Conservation (phyloP, 2,329 filamentous ascomycete species). For the Drechslerella dactyloides region DNA sequence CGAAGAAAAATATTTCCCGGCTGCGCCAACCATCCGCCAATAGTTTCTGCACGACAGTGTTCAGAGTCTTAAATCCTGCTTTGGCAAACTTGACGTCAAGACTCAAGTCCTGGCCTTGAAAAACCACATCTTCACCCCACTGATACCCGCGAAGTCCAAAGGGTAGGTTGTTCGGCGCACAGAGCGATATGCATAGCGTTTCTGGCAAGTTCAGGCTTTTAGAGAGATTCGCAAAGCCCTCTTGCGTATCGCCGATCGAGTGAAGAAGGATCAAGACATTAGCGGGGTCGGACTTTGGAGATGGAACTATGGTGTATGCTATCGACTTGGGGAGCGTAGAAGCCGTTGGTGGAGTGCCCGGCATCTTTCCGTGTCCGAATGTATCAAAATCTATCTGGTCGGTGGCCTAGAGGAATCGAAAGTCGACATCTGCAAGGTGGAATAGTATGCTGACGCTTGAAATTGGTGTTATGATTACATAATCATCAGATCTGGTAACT, state of each 20-base stretch:
- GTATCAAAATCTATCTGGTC: too few relatives aligned
- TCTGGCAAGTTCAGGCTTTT: slow-evolving; percentile 74
- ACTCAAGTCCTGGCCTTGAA: slow-evolving; percentile 60
- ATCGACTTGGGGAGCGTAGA: slow-evolving; percentile 62
- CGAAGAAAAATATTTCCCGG: slow-evolving; percentile 64
- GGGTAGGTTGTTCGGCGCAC: slow-evolving; percentile 72
- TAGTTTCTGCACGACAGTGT: slow-evolving; percentile 60
- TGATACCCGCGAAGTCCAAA: slow-evolving; percentile 71
- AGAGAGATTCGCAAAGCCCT: slow-evolving; percentile 73
- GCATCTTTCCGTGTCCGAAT: slow-evolving; percentile 52
- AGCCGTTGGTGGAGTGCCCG: slow-evolving; percentile 57
- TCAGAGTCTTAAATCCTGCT: slow-evolving; percentile 63
- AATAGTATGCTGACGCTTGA: background rate
- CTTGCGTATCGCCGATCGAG: slow-evolving; percentile 78
- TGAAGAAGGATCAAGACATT: slow-evolving; percentile 83
- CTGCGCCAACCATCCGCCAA: slow-evolving; percentile 61
- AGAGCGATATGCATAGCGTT: slow-evolving; percentile 75
- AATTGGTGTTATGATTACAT: background rate
- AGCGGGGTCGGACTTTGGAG: slow-evolving; percentile 60
- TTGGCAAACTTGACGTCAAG: slow-evolving; percentile 65
- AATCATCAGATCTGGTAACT: too few relatives aligned
- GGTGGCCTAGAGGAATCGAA: background rate
- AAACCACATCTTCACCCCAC: slow-evolving; percentile 67
- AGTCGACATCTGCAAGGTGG: background rate
- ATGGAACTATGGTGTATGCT: slow-evolving; percentile 58